phyloP scores from a whole-genome alignment of 2,329 filamentous ascomycete genomes.

The Rhinocladiella mackenziei region DNA sequence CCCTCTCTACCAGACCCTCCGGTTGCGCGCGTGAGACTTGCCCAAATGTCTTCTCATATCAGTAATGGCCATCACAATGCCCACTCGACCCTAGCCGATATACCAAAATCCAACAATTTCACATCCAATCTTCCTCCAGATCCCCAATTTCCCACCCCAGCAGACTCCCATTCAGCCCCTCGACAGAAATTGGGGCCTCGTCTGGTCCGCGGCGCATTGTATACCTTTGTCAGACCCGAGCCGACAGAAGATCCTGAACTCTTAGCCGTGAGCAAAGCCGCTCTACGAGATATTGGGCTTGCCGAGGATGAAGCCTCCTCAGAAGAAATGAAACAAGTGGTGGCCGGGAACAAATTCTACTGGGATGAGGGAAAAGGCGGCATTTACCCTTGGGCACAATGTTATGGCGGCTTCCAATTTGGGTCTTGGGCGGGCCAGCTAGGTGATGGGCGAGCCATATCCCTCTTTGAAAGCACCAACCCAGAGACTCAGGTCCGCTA shows the following conservation, averaged over 20 bases:
- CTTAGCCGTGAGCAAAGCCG: slow-evolving; percentile 72
- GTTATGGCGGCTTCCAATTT: slow-evolving; percentile 69
- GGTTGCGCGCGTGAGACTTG: slow-evolving; percentile 36
- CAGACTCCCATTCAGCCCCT: slow-evolving; percentile 74
- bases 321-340: slow-evolving; percentile 70
- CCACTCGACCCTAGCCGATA: slow-evolving; percentile 38
- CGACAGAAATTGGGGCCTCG: slow-evolving; percentile 73
- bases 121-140: slow-evolving; percentile 70
- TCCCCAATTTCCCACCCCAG: slow-evolving; percentile 71
- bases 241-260: slow-evolving; percentile 68
- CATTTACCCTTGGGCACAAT: slow-evolving; percentile 98
- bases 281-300: slow-evolving; percentile 77
- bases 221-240: slow-evolving; percentile 86
- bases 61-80: slow-evolving; percentile 23
- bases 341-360: slow-evolving; percentile 76
- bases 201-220: slow-evolving; percentile 78
- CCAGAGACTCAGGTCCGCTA: slow-evolving; percentile 67
- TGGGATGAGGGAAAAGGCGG: slow-evolving; percentile 69
- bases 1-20: slow-evolving; percentile 4
- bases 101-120: slow-evolving; percentile 63
- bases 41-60: slow-evolving; percentile 46
- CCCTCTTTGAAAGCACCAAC: slow-evolving; percentile 84
- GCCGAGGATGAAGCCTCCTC: slow-evolving; percentile 62
- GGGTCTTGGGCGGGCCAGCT: slow-evolving; percentile 95
- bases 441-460: slow-evolving; percentile 90